A percentile compares a stretch with the other conserved stretches of the same genome.
Evolutionary conservation across 1,284 basidiomycete species (phyloP).

Genomic region (Microbotryum silenes-acaulis): DNA sequence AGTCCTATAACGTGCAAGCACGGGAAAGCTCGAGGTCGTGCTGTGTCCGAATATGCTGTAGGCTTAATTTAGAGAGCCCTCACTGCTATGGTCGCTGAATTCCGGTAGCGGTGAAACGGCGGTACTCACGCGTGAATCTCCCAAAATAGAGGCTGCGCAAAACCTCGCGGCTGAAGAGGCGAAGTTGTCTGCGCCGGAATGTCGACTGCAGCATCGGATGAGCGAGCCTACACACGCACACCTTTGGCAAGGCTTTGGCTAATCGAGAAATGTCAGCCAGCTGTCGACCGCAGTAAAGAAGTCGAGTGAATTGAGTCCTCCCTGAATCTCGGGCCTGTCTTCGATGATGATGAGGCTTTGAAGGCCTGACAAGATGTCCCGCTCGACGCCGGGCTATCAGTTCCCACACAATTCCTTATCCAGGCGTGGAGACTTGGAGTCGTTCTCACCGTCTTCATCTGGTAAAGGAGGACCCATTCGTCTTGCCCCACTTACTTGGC

Average conservation of each 20-base stretch:
- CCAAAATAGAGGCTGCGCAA: neutral
- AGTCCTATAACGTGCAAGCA: neutral
- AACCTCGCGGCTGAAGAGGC: neutral
- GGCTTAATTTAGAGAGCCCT: too few species aligned
- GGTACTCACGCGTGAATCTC: slow-evolving; percentile 6
- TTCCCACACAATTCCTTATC: neutral
- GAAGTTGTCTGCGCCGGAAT: slow-evolving; percentile 4
- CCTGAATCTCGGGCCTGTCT: neutral
- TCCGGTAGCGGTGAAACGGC: too few species aligned
- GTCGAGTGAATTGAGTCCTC: neutral
- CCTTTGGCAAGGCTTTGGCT: neutral
- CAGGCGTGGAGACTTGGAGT: neutral
- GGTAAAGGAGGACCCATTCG: too few species aligned
- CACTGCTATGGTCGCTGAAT: too few species aligned
- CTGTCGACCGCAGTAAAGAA: slow-evolving; percentile 2
- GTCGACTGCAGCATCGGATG: neutral
- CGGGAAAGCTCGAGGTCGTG: too few species aligned
- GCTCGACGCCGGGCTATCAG: neutral
- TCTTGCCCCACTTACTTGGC: too few species aligned
- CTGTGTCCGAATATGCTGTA: too few species aligned
- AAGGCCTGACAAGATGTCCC: rapidly evolving
- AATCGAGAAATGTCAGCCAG: neutral
- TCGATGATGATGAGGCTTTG: slow-evolving; percentile 1
- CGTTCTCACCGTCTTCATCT: neutral
- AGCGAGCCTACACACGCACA: too few species aligned